These are phyloP conservation scores for Psilocybe mexicana DNA, from an alignment of 1,284 basidiomycete species.

Conservation along the genomic window DNA sequence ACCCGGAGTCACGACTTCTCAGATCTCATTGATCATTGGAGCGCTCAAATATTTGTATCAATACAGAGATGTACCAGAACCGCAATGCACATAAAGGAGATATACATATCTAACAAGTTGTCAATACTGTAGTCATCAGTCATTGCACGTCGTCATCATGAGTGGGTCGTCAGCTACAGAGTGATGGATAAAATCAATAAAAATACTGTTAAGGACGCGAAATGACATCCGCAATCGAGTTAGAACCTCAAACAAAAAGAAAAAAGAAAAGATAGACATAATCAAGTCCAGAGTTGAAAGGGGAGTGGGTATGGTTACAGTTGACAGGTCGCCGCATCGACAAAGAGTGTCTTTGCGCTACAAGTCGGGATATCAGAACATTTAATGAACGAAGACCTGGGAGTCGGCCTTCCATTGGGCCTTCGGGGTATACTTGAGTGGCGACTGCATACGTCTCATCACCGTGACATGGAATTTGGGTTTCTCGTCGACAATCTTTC, in stretches of 20 bases:
- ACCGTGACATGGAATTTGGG: constrained; percentile 58
- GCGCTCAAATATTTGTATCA: not conserved
- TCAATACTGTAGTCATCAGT: not conserved
- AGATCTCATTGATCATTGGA: not conserved
- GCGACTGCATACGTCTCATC: constrained; percentile 44
- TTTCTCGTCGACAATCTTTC: constrained; percentile 39
- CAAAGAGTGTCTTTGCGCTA: not conserved
- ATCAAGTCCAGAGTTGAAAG: not conserved
- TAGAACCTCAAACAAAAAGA: not conserved
- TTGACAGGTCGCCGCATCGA: not conserved
- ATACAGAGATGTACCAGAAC: not conserved
- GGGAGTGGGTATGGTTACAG: not conserved
- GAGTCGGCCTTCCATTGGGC: constrained; percentile 47
- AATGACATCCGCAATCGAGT: not conserved
- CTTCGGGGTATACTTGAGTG: constrained; percentile 49
- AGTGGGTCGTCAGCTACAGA: not conserved
- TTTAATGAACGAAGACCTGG: constrained; percentile 49
- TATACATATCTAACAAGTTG: not conserved
- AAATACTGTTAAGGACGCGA: not conserved
- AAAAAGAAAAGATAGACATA: not conserved
- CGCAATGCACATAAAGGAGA: not conserved
- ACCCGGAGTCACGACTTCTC: not conserved
- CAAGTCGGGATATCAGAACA: not conserved
- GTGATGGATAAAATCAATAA: not conserved
- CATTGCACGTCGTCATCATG: not conserved